phyloP scores from a whole-genome alignment of 805 yeast species.

The Groenewaldozyma tartarivorans region DNA sequence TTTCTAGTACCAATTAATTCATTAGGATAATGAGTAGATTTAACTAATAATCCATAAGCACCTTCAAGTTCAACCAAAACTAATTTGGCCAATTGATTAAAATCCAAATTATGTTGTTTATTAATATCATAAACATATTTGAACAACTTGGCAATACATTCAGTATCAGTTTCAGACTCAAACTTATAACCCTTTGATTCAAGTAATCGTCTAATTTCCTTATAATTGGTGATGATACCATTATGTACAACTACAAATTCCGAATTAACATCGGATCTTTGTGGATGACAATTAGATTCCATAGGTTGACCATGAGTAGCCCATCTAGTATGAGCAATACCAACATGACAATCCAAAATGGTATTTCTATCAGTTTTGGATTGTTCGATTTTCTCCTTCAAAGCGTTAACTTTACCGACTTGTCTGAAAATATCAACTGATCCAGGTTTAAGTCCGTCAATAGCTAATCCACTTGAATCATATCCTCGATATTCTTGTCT shows the following conservation, averaged over 20 bases:
- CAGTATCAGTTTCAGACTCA: conserved; percentile 94
- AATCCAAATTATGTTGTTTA: conserved; percentile 66
- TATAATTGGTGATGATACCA: conserved; percentile 94
- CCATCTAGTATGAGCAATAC: conserved; percentile 99
- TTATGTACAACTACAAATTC: conserved; percentile 94
- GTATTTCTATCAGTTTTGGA: conserved; percentile 41
- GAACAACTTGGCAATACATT: conserved; percentile 91
- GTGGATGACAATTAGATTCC: conserved; percentile 88
- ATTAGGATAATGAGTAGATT: conserved; percentile 86
- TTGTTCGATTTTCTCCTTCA: conserved; percentile 47
- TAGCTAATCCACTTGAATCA: conserved; percentile 94
- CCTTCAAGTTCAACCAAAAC: conserved; percentile 92
- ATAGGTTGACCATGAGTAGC: conserved; percentile 98
- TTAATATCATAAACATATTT: conserved; percentile 83
- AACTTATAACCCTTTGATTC: conserved; percentile 69
- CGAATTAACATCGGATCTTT: conserved; percentile 70
- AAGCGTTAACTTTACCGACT: conserved; percentile 83
- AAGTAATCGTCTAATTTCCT: conserved; percentile 80
- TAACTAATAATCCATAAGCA: conserved; percentile 91
- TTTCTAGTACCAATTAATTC: conserved; percentile 95
- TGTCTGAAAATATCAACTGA: conserved; percentile 69
- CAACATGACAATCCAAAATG: conserved; percentile 76
- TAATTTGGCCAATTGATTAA: conserved; percentile 85
- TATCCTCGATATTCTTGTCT: conserved; percentile 96
- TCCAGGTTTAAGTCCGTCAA: conserved; percentile 76